phyloP scores from a whole-genome alignment of 1,284 basidiomycete genomes.

The Rhodotorula sp. region DNA sequence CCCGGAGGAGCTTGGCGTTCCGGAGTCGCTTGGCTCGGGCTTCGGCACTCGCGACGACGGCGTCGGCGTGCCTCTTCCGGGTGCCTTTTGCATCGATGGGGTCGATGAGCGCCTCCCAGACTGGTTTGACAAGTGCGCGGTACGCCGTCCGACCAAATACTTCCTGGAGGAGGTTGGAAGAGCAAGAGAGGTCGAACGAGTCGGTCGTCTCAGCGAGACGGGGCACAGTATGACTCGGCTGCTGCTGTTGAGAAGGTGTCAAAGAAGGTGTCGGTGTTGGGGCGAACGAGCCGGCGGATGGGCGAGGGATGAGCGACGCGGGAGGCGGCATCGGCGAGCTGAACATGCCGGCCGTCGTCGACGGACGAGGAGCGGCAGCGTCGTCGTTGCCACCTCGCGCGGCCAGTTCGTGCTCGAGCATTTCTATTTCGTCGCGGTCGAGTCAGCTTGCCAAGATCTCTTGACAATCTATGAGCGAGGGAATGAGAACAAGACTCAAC shows the following conservation, averaged over 20 bases:
- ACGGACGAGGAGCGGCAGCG: not conserved
- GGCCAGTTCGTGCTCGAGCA: slow-evolving; percentile 19
- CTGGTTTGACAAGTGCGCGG: not conserved
- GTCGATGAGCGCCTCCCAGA: not conserved
- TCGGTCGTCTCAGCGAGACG: not conserved
- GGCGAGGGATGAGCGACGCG: not conserved
- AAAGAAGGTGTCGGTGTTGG: too few species aligned
- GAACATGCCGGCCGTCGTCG: not conserved
- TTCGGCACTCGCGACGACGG: not conserved
- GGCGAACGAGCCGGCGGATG: too few species aligned
- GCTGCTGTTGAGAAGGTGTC: too few species aligned
- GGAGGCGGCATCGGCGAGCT: not conserved
- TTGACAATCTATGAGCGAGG: not conserved
- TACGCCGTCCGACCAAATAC: not conserved
- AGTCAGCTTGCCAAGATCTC: not conserved
- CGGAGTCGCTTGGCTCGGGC: not conserved
- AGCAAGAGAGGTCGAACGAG: not conserved
- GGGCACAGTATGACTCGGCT: too few species aligned
- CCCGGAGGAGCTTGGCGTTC: not conserved
- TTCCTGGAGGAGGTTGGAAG: not conserved
- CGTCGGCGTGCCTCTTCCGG: not conserved
- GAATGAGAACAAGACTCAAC: not conserved
- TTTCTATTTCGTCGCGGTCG: not conserved
- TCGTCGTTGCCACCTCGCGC: not conserved
- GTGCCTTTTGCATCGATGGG: not conserved